Base-by-base conservation (phyloP, 257 asterid species). In the Lantana camara region DNA sequence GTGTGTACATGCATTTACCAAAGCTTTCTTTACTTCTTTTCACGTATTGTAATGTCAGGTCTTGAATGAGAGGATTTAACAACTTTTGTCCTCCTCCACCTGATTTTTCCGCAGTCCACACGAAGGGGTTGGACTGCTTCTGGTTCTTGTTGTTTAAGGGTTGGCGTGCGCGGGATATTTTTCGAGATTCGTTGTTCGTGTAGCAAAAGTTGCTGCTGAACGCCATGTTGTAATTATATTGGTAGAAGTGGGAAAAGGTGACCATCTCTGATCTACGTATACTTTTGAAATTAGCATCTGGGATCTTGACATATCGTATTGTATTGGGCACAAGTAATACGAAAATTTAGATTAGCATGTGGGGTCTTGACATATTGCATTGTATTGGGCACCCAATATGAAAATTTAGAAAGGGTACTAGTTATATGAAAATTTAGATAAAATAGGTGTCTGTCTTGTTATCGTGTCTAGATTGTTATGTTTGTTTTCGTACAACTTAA, bases 11-110 rank as follows among this genome's bases (percentile, higher is more conserved):
- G 51, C 55, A 64, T 57, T 46, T 42, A 23, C 22, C 19, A 29
- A 22, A 64, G 29, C 56, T 14, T 40, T 37, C 34, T 21, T 35
- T 50, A n/a, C 7, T 35, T 3, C 5, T 37, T 13, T 61, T 55
- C 35, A 7, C 38, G 50, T 45, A 63, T 57, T 40, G 24, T 27
- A 27, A 27, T 27, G 32, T 42, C 16, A 23, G 72, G 80, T 66
- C 62, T 65, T 49, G 82, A 86, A 82, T 44, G 82, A 67, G 91
- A 75, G 79, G 79, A 63, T 60, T 41, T 15, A 64, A 24, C 32
- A 42, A 19, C 54, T 63, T 55, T 47, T 16, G 51, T 55, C 75
- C 83, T 79, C 85, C 88, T 69, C 79, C 79, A 45, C 73, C 66
- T 52, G 60, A 73, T 49, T 59, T 74, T 34, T 52, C 69, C 9